Evolutionary conservation across 2,329 filamentous ascomycete genomes (phyloP), one percentile per base, ranked within the genome.

Genomic region (Verticillium klebahnii): DNA sequence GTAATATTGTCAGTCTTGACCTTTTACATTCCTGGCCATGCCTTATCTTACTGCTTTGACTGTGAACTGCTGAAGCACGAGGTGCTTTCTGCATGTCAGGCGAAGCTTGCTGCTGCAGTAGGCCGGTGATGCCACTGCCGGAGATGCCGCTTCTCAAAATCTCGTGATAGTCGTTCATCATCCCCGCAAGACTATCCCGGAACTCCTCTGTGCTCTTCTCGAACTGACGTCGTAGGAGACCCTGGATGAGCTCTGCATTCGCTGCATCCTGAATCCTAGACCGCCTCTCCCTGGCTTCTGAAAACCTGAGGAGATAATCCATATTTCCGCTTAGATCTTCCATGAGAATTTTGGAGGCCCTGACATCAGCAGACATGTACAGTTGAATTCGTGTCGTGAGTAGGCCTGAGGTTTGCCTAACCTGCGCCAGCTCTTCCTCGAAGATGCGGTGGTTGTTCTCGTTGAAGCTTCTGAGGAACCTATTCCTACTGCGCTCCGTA

Each of bases 391-490:
- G 60, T 17, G 14, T 52, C 14, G 61, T 63, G 15, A 63, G 56
- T 29, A 57, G 19, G 36, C 1, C 45, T 15, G 39, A 66, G 23
- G 45, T 58, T 52, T 60, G 39, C 59, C 62, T 64, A 32, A 65
- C 55, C 14, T 61, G 55, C 9, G 31, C 45, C 14, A 67, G 59
- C 29, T 64, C 62, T 6, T 61, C 61, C 37, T 63, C 32, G 19
- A 66, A 64, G 2, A 45, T 31, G 1, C 45, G 59, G 3, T 59
- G 19, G 1, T 63, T 15, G 29, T 60, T 63, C 58, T 66, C 65
- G 40, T 66, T 66, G 57, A 67, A 67, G 45, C 64, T 64, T 7
- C 60, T 58, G 2, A 61, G 54, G 25, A 67, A 62, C 14, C 65
- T 58, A 17, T 50, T 62, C 32, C 62, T 23, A 45, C 65, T 66